These are phyloP conservation scores for Elsinoe arachidis DNA, from an alignment of 2,329 filamentous ascomycete genomes.

Conservation along the genomic window DNA sequence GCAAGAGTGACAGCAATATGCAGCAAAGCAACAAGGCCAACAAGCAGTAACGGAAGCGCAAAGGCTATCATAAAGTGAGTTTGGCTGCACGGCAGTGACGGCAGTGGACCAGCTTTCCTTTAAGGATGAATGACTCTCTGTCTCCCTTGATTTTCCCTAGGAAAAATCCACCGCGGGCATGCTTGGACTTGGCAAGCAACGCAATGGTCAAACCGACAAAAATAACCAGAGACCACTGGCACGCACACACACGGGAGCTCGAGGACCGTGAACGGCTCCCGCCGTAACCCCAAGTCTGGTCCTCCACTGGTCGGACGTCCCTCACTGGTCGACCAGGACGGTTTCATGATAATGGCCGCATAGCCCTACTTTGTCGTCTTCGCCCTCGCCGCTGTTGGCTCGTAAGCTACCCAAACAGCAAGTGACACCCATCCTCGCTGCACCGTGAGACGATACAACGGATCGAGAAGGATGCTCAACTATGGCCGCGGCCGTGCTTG, in stretches of 20 bases:
- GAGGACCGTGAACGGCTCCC: not conserved
- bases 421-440: not conserved
- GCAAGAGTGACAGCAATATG: not conserved
- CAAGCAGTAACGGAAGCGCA: constrained; percentile 2
- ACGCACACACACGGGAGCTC: not conserved
- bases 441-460: not conserved
- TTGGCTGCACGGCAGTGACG: not conserved
- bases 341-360: constrained; percentile 5
- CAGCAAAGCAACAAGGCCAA: not conserved
- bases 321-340: not conserved
- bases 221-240: not conserved
- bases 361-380: constrained; percentile 6
- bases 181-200: not conserved
- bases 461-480: constrained; percentile 1
- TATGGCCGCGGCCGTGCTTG: constrained; percentile 5
- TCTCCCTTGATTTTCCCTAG: not conserved
- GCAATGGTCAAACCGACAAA: constrained; percentile 6
- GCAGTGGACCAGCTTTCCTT: constrained; percentile 2
- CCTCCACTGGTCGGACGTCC: no score
- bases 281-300: constrained; percentile 1
- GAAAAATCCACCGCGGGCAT: not conserved
- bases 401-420: not conserved
- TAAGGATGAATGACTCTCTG: constrained; percentile 2
- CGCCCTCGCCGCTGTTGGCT: not conserved
- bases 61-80: constrained; percentile 5